Conservation (phyloP, 345 rosid genomes). For the Pugionium cornutum region DNA sequence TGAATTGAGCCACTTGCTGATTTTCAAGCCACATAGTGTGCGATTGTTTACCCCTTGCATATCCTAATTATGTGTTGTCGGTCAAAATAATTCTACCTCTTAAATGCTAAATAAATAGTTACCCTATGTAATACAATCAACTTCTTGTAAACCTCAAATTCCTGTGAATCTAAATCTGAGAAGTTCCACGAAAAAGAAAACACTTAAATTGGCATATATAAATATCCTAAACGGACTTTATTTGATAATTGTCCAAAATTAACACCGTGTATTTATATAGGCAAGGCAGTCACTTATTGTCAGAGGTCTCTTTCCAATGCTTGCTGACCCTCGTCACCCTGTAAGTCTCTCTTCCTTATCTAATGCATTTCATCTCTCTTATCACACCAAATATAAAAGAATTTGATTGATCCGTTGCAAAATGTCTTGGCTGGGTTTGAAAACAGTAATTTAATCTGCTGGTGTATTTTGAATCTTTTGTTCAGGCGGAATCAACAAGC, state of each 20-base stretch:
- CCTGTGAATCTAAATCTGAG: neutral
- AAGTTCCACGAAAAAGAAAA: neutral
- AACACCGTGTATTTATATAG: constrained; percentile 37
- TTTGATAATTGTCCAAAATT: neutral
- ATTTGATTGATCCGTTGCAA: neutral
- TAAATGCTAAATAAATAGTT: constrained; percentile 1
- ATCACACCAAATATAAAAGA: neutral
- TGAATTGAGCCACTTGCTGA: neutral
- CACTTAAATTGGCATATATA: neutral
- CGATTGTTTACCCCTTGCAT: constrained; percentile 5
- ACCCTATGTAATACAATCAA: neutral
- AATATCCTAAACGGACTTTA: neutral
- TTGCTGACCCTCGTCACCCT: constrained; percentile 81
- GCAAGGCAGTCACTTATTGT: constrained; percentile 83
- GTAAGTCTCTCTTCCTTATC: constrained; percentile 45
- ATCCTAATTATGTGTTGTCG: neutral
- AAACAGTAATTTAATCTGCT: neutral
- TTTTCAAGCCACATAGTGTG: neutral
- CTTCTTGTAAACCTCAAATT: neutral
- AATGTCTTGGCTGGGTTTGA: neutral
- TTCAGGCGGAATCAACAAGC: constrained; percentile 77
- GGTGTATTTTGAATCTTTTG: constrained; percentile 7
- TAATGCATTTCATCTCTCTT: neutral
- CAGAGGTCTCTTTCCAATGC: constrained; percentile 89
- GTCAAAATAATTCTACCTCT: neutral